Base-by-base conservation (phyloP, 495 filamentous ascomycete genomes). In the Neurospora tetrasperma region DNA sequence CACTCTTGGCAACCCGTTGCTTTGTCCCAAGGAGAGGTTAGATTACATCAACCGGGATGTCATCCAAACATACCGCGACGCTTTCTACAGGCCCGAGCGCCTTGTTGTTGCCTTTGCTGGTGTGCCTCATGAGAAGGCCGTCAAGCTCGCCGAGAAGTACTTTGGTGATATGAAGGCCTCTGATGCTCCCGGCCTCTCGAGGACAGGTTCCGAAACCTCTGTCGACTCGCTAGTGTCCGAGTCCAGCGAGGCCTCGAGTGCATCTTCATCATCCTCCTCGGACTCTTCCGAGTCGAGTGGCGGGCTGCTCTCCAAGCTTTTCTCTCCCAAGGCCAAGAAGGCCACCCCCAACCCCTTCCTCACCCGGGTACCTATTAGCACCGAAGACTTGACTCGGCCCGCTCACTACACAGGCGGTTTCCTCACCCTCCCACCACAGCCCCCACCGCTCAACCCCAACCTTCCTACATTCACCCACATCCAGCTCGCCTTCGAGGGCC, bases 51-150 rank as follows among this genome's bases (percentile, higher is more conserved):
- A 96, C 79, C 89, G 89, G 76, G 83, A 84, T 0, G 86, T 90
- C 4, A 89, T 99, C 46, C 86, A 92, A 74, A 88, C 90, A 8
- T 99, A 99, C 77, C 84, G 96, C 68, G 86, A 91, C 71, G 83
- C 89, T 0, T 97, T 99, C 77, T 97, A 92, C 83, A 89, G 88
- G 41, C 96, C 96, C 0, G 94, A 98, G 76, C 85, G 93, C 31
- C 94, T 96, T 74, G 96, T 98, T 1, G 89, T 99, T 62, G 96
- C 96, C 0, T 98, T 99, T 82, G 96, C 95, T 11, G 96, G 96
- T 39, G 92, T 99, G 39, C 83, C 91, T 31, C 96, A 99, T 75
- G 83, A 85, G 4, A 87, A 93, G 75, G 96, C 96, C 31, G 88
- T 98, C 66, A 86, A 85, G 79, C 84, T 98, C 62, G 89, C 94